Evolutionary conservation across 768 basidiomycete species (phyloP).

Genomic region (Lanmaoa rubissima): DNA sequence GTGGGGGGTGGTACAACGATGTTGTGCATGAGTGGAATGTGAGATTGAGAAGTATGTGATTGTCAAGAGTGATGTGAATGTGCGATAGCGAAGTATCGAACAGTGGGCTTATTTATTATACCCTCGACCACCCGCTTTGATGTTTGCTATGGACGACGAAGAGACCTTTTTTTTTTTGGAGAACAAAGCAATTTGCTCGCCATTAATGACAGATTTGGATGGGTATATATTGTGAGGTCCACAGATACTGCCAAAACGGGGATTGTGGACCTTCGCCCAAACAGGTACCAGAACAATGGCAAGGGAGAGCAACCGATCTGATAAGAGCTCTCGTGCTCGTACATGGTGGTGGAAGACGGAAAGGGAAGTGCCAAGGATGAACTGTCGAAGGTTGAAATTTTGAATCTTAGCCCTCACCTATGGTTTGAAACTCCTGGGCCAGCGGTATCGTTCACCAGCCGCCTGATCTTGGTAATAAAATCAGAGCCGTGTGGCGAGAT

Average conservation of each 20-base stretch:
- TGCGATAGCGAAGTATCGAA: background rate
- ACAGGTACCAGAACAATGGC: background rate
- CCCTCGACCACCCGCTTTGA: slow-evolving; percentile 3
- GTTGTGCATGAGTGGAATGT: background rate
- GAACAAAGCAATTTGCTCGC: slow-evolving; percentile 11
- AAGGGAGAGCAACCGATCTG: background rate
- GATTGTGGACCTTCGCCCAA: slow-evolving; percentile 5
- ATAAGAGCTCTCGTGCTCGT: background rate
- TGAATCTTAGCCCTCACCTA: background rate
- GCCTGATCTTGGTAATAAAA: background rate
- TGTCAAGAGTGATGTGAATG: background rate
- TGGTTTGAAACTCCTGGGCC: background rate
- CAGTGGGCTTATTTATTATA: slow-evolving; percentile 13
- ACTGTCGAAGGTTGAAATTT: background rate
- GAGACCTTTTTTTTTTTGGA: background rate
- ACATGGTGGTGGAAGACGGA: background rate
- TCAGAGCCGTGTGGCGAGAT: background rate
- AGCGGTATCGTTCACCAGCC: background rate
- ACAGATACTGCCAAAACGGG: background rate
- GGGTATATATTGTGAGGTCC: background rate
- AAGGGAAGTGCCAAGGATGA: background rate
- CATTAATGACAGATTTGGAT: background rate
- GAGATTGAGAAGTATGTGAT: background rate
- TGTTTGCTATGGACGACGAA: slow-evolving; percentile 5
- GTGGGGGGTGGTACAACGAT: slow-evolving; percentile 7